phyloP scores from a whole-genome alignment of 1,284 basidiomycete species.

The Ceratobasidium sp. region DNA sequence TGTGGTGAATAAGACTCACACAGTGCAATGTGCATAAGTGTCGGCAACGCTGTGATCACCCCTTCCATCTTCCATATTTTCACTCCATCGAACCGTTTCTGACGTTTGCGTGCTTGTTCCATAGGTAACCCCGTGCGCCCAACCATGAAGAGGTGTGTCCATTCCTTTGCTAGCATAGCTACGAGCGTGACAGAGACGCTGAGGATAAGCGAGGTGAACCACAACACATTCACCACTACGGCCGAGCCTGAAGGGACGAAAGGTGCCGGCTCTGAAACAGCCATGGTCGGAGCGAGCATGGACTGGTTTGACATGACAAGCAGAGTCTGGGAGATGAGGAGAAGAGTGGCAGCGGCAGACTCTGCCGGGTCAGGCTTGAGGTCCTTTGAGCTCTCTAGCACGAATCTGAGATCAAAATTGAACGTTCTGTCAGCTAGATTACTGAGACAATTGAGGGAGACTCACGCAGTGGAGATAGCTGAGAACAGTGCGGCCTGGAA shows the following conservation, averaged over 20 bases:
- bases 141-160: slow-evolving; percentile 1
- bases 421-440: background rate
- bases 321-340: background rate
- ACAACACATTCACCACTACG: slow-evolving; percentile 6
- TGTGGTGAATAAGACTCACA: background rate
- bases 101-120: slow-evolving; percentile 5
- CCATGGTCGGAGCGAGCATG: background rate
- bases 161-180: background rate
- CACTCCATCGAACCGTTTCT: background rate
- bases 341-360: background rate
- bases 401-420: background rate
- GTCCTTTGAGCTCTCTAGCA: background rate
- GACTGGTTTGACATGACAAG: background rate
- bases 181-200: background rate
- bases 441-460: background rate
- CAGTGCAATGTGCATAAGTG: slow-evolving; percentile 6
- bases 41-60: background rate
- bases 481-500: slow-evolving; percentile 11
- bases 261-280: background rate
- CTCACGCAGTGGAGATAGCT: slow-evolving; percentile 11
- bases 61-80: background rate
- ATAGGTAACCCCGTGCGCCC: background rate
- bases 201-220: background rate
- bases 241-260: background rate
- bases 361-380: slow-evolving; percentile 1